Evolutionary conservation across 345 rosid genomes (phyloP).

Genomic region (Eucalyptus pauciflora): DNA sequence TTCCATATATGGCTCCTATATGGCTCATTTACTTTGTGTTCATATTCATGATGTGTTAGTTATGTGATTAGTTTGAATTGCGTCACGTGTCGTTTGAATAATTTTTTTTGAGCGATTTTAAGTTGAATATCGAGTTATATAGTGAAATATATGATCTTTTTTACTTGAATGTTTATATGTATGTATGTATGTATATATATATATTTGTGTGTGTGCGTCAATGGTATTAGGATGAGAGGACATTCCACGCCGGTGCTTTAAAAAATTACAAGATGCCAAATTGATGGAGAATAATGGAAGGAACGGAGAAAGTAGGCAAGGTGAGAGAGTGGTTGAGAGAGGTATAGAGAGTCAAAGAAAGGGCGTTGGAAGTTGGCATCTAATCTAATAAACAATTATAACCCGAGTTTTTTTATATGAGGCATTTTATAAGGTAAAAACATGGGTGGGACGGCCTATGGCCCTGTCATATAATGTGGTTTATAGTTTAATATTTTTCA

Average conservation of each 20-base stretch:
- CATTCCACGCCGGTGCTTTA: background rate
- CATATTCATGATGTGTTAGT: background rate
- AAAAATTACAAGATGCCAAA: background rate
- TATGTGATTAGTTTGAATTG: rapidly evolving
- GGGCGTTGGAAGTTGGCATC: background rate
- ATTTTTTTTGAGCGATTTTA: background rate
- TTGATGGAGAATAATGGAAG: background rate
- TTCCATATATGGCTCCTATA: background rate
- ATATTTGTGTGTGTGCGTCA: background rate
- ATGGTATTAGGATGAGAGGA: background rate
- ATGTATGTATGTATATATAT: rapidly evolving
- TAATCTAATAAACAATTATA: background rate
- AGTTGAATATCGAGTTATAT: background rate
- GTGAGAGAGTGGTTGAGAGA: background rate
- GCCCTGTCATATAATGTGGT: background rate
- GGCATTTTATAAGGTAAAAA: background rate
- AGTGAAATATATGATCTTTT: background rate
- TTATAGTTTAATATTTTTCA: background rate
- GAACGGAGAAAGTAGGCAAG: background rate
- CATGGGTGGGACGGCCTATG: background rate
- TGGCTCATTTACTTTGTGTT: background rate
- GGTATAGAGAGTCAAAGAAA: background rate
- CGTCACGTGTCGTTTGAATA: background rate
- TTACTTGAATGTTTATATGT: background rate
- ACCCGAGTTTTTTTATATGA: background rate